Percentiles rank a stretch among this genome's conserved stretches.
Evolutionary conservation across 495 filamentous ascomycete genomes (phyloP).

Genomic region (Neurospora sp.): DNA sequence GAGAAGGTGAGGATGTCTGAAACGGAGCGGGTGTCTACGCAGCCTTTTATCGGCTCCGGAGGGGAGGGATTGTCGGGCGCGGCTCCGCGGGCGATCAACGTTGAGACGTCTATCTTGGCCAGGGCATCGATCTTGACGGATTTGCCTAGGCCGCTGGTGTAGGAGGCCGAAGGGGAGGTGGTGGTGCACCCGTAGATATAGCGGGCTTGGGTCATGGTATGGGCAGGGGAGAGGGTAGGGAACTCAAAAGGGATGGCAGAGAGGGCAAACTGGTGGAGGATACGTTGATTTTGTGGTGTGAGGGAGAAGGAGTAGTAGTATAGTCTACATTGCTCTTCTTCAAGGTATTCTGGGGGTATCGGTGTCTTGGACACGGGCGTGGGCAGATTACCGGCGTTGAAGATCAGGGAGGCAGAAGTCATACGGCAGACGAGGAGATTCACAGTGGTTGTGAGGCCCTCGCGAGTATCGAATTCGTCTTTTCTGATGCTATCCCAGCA

Average conservation of each 20-base stretch:
- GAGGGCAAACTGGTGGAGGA: conserved; percentile 51
- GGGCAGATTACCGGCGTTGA: conserved; percentile 45
- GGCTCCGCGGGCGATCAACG: conserved; percentile 36
- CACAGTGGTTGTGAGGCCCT: conserved; percentile 23
- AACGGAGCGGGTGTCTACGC: conserved; percentile 2
- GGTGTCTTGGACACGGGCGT: conserved; percentile 26
- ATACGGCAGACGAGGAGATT: conserved; percentile 54
- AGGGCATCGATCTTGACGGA: conserved; percentile 52
- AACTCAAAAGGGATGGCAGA: conserved; percentile 55
- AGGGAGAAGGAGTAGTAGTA: conserved; percentile 54
- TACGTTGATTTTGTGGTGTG: conserved; percentile 10
- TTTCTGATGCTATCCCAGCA: conserved; percentile 40
- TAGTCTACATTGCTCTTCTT: conserved; percentile 53
- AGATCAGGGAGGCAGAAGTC: conserved; percentile 49
- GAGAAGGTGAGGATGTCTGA: conserved; percentile 19
- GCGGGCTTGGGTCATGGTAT: conserved; percentile 42
- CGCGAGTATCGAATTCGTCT: background rate
- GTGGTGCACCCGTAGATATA: conserved; percentile 48
- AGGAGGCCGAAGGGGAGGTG: conserved; percentile 25
- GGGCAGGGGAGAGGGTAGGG: conserved; percentile 39
- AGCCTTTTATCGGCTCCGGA: conserved; percentile 4
- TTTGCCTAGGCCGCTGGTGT: conserved; percentile 41
- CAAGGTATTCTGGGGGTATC: conserved; percentile 26
- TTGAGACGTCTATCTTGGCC: conserved; percentile 44
- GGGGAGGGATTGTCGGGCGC: conserved; percentile 2